A percentile compares a stretch with the other conserved stretches of the same genome.
phyloP scores from a whole-genome alignment of 345 rosid species.

The Gossypium mustelinum region DNA sequence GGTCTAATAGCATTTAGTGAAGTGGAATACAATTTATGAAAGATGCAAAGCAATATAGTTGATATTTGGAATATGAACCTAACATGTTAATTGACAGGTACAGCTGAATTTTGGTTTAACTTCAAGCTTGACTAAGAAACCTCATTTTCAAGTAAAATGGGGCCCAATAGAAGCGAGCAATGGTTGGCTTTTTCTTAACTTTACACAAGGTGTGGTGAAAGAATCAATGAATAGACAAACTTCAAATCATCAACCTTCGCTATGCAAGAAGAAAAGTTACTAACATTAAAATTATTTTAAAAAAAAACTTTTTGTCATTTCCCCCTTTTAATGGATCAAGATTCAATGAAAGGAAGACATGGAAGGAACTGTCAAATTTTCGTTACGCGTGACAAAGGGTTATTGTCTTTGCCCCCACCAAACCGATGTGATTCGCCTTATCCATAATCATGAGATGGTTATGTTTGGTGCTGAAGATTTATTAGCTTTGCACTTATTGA shows the following conservation, averaged over 20 bases:
- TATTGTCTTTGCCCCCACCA: slow-evolving; percentile 11
- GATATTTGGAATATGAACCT: not conserved
- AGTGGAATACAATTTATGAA: not conserved
- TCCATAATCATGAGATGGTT: slow-evolving; percentile 27
- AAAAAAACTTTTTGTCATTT: not conserved
- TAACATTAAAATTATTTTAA: not conserved
- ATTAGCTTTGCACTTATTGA: slow-evolving; percentile 14
- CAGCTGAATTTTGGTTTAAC: not conserved
- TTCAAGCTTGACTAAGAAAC: not conserved
- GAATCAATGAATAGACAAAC: slow-evolving; percentile 18
- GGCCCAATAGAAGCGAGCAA: slow-evolving; percentile 19
- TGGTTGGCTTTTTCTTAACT: slow-evolving; percentile 9
- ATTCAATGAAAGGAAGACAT: not conserved
- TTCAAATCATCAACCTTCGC: slow-evolving; percentile 11
- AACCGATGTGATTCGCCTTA: slow-evolving; percentile 27
- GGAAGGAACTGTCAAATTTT: slow-evolving; percentile 12
- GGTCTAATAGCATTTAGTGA: not conserved
- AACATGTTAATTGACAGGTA: not conserved
- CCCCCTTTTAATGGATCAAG: not conserved
- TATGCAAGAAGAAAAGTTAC: not conserved
- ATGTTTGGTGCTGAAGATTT: slow-evolving; percentile 28
- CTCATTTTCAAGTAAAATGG: slow-evolving; percentile 14
- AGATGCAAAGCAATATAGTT: not conserved
- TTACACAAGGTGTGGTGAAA: slow-evolving; percentile 7
- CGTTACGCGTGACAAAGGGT: slow-evolving; percentile 25